Base-by-base conservation (phyloP, 2,329 filamentous ascomycete species). In the Colletotrichum simmondsii region DNA sequence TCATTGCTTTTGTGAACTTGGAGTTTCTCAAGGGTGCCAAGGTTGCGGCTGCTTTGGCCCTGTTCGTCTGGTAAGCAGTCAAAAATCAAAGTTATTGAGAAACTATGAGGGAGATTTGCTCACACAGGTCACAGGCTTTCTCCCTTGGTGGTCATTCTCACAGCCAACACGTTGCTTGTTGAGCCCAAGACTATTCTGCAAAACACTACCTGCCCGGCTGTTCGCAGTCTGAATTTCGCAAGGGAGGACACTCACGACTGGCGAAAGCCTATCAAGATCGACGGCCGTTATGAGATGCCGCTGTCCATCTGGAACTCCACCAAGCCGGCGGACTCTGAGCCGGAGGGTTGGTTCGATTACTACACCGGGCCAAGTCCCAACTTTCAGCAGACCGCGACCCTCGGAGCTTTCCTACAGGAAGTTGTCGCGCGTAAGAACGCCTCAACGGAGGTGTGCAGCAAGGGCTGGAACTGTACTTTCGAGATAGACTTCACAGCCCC, bases 121-220 rank as follows among this genome's bases (percentile, higher is more conserved):
- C 79, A 62, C 26, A 5, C 1, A 26, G 30, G 80, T 14, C n/a
- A 4, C 4, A 72, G 70, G 70, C 66, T 72, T 12, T 82, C 81
- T 12, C 82, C 82, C 3, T 72, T 84, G 14, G 77, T 83, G 1
- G 81, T 83, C n/a, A 82, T 84, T 32, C 80, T 86, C 52, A 82
- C 82, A 2, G 80, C 81, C 35, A 81, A 81, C 58, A 81, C 82
- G 1, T 78, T 84, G 16, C 76, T 77, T 0, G 84, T 86, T 10
- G 76, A 77, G 37, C 67, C 77, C 7, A 72, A 72, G 37, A 60
- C 75, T 12, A 74, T 72, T 4, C 57, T 75, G 4, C 75, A 81
- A 75, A 72, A 81, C 66, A 77, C 71, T 12, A 79, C 60, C 11
- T 83, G 82, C 26, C 77, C 75, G 1, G 74, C 75, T 3, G 77